Evolutionary conservation across 352 stramenopile genomes (phyloP).

Genomic region (Pythium periplocum): DNA sequence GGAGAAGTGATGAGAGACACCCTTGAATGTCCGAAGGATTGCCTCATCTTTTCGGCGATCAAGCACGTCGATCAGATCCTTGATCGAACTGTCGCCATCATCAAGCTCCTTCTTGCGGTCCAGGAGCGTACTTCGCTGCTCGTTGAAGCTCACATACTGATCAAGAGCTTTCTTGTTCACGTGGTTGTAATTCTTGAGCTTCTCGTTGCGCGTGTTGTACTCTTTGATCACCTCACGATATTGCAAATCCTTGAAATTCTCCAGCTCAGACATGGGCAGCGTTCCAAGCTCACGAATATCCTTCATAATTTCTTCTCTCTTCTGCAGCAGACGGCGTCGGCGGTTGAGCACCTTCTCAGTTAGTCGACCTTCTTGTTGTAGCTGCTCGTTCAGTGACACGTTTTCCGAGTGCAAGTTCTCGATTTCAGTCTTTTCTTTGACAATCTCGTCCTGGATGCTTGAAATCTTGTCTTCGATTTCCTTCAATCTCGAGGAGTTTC

Average conservation of each 20-base stretch:
- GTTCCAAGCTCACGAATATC: conserved; percentile 98
- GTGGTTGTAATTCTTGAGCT: conserved; percentile 97
- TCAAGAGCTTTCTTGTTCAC: conserved; percentile 99
- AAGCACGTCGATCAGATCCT: conserved; percentile 86
- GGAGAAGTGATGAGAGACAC: conserved; percentile 97
- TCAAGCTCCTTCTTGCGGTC: conserved; percentile 96
- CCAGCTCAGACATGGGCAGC: conserved; percentile 91
- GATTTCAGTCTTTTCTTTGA: conserved; percentile 32
- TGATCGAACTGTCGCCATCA: conserved; percentile 86
- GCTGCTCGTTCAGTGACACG: conserved; percentile 65
- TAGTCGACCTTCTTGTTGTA: conserved; percentile 72
- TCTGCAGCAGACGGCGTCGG: conserved; percentile 72
- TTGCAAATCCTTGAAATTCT: conserved; percentile 85
- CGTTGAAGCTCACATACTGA: conserved; percentile 98
- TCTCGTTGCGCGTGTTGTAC: conserved; percentile 93
- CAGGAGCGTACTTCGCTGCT: conserved; percentile 88
- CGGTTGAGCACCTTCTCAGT: conserved; percentile 85
- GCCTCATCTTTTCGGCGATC: conserved; percentile 98
- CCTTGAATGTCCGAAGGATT: conserved; percentile 98
- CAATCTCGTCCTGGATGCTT: conserved; percentile 44
- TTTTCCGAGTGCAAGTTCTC: conserved; percentile 61
- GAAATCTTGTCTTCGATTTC: conserved; percentile 55
- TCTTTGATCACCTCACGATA: conserved; percentile 92
- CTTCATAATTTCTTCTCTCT: conserved; percentile 92
- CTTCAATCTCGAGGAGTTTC: conserved; percentile 57